Base-by-base conservation (phyloP, 441 rosid genomes). In the Jatropha podagrica region DNA sequence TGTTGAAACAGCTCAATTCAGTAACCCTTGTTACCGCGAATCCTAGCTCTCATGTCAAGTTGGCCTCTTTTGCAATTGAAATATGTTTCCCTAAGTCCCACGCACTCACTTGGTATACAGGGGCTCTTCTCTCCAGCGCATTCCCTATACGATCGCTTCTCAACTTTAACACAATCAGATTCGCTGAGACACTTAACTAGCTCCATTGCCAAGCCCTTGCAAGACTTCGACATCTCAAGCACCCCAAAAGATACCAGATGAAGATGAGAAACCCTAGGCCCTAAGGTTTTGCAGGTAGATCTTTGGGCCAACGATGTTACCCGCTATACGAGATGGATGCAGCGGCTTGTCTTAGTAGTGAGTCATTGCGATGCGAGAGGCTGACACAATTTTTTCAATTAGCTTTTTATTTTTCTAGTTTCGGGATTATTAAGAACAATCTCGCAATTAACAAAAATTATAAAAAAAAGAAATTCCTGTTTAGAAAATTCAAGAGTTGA, bases 41-140 rank as follows among this genome's bases (percentile, higher is more conserved):
- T 92, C 83, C 97, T 82, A 68, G 95, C 93, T 84, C 95, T 87
- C 97, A 92, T 90, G 78, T 90, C 95, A 77, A 90, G 92, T 90
- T 95, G 97, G 78, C 98, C 96, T 85, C 99, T 81, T 86, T 93
- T 95, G 93, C 97, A 91, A 78, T 92, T 92, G 88, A 93, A 92
- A 81, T 90, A 90, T 59, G 96, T 93, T 84, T 88, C 97, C 62
- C 98, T 83, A 23, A 95, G 88, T 42, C 99, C 98, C 13, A 93
- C 94, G 82, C 97, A 90, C 77, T 95, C 94, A 37, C 90, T 89
- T 3, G 95, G 81, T 71, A 93, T 90, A 55, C 81, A 88, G 15
- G 98, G 96, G 81, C 85, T 83, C 76, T 89, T 92, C 84, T 90
- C 95, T 73, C 90, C 95, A 5, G 93, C 92, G 38, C 99, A 95